These are phyloP conservation scores for Rhodotorula sp. DNA, from an alignment of 1,284 basidiomycete genomes.

Conservation along the genomic window DNA sequence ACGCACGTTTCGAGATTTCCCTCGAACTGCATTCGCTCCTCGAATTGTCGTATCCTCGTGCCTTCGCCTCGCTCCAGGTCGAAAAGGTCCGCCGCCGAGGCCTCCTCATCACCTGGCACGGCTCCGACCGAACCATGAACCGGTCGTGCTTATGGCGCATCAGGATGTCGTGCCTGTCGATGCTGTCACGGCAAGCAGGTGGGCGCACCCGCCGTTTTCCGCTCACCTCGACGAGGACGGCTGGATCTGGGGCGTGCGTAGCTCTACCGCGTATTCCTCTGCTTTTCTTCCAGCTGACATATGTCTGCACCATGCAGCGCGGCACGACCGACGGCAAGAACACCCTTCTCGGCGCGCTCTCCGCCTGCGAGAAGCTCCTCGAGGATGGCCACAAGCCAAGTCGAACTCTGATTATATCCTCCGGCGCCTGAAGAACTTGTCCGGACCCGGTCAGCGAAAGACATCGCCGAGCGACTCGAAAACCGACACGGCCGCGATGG, in stretches of 20 bases:
- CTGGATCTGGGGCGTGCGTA: conserved; percentile 54
- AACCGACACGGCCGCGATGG: conserved; percentile 60
- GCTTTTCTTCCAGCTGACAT: no score
- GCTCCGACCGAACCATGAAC: conserved; percentile 47
- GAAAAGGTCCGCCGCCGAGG: conserved; percentile 51
- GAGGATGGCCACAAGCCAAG: conserved; percentile 48
- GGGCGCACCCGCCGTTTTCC: conserved; percentile 55
- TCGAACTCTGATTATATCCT: conserved; percentile 59
- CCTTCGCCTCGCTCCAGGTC: conserved; percentile 46
- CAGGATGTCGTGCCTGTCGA: conserved; percentile 51
- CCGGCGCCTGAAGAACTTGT: conserved; percentile 65
- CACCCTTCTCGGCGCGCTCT: conserved; percentile 50
- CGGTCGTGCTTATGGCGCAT: conserved; percentile 53
- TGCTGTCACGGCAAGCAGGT: conserved; percentile 51
- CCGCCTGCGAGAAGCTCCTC: conserved; percentile 54
- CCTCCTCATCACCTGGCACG: conserved; percentile 53
- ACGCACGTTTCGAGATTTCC: conserved; percentile 48
- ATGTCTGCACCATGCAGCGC: no score
- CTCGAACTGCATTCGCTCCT: conserved; percentile 49
- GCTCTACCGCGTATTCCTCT: no score
- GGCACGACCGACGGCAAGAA: conserved; percentile 54
- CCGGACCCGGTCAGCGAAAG: conserved; percentile 58
- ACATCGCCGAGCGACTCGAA: conserved; percentile 56
- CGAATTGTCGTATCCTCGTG: conserved; percentile 48
- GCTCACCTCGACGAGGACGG: conserved; percentile 51